Conservation (phyloP, 2,329 filamentous ascomycete genomes). For the Fusarium sp. region DNA sequence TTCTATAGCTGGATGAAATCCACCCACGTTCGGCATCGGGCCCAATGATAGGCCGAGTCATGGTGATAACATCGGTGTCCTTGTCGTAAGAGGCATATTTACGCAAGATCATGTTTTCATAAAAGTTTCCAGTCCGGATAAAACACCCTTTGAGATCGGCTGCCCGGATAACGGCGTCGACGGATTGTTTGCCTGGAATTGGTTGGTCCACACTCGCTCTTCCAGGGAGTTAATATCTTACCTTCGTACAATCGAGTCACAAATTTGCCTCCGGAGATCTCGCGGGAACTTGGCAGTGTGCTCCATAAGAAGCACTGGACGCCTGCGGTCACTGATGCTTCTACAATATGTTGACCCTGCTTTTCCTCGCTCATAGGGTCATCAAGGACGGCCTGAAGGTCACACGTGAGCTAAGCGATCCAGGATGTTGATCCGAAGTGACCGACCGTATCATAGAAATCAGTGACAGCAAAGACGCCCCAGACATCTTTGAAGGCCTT, state of each 20-base stretch:
- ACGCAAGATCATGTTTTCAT: slow-evolving; percentile 28
- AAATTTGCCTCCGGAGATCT: slow-evolving; percentile 28
- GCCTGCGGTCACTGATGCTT: slow-evolving; percentile 19
- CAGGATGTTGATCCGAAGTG: background rate
- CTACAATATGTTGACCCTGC: slow-evolving; percentile 25
- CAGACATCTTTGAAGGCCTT: slow-evolving; percentile 15
- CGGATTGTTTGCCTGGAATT: slow-evolving; percentile 15
- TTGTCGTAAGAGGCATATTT: slow-evolving; percentile 29
- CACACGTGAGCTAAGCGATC: background rate
- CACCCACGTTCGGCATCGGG: slow-evolving; percentile 21
- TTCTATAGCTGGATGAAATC: background rate
- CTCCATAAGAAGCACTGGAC: slow-evolving; percentile 29
- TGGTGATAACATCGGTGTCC: slow-evolving; percentile 16
- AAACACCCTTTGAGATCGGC: slow-evolving; percentile 24
- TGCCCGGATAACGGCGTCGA: slow-evolving; percentile 25
- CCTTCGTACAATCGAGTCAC: slow-evolving; percentile 26
- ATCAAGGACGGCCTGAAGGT: slow-evolving; percentile 15
- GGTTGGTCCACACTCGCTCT: background rate
- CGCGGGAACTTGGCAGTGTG: slow-evolving; percentile 22
- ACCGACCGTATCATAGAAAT: slow-evolving; percentile 29
- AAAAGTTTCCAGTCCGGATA: slow-evolving; percentile 26
- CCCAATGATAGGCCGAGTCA: slow-evolving; percentile 28
- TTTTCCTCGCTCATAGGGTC: slow-evolving; percentile 31
- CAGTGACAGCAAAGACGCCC: slow-evolving; percentile 27
- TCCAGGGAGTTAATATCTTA: background rate